phyloP scores from a whole-genome alignment of 1,284 basidiomycete genomes.

The Fomitopsis schrenkii region DNA sequence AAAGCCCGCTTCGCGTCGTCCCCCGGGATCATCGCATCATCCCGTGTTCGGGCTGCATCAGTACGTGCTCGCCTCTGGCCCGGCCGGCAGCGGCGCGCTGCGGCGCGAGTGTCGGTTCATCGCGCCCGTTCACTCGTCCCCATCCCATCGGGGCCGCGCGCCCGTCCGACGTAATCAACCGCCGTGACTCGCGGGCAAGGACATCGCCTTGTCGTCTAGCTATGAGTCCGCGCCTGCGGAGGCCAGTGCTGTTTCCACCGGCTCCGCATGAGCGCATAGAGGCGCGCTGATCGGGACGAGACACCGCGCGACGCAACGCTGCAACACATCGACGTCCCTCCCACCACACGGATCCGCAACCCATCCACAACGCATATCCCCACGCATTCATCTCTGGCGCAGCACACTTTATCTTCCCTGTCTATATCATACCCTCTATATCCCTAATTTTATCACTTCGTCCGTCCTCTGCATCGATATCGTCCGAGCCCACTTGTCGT shows the following conservation, averaged over 20 bases:
- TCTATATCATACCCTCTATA: slow-evolving; percentile 6
- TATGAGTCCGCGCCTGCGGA: not conserved
- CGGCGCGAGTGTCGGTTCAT: not conserved
- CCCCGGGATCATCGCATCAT: not conserved
- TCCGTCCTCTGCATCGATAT: not conserved
- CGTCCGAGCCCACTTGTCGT: not conserved
- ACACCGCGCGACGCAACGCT: not conserved
- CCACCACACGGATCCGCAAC: not conserved
- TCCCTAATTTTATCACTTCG: slow-evolving; percentile 5
- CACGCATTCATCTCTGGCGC: not conserved
- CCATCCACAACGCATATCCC: not conserved
- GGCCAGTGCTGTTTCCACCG: too few species aligned
- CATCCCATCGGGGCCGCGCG: not conserved
- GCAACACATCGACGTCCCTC: not conserved
- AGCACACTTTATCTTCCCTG: not conserved
- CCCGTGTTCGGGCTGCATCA: not conserved
- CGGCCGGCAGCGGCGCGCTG: not conserved
- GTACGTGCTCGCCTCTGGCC: not conserved
- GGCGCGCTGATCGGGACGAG: too few species aligned
- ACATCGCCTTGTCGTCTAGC: not conserved
- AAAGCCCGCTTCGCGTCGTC: not conserved
- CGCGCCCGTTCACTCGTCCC: not conserved
- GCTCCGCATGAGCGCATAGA: too few species aligned
- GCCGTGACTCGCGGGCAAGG: not conserved
- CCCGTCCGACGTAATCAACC: too few species aligned